phyloP scores from a whole-genome alignment of 1,284 basidiomycete species.

The Cronartium quercuum region DNA sequence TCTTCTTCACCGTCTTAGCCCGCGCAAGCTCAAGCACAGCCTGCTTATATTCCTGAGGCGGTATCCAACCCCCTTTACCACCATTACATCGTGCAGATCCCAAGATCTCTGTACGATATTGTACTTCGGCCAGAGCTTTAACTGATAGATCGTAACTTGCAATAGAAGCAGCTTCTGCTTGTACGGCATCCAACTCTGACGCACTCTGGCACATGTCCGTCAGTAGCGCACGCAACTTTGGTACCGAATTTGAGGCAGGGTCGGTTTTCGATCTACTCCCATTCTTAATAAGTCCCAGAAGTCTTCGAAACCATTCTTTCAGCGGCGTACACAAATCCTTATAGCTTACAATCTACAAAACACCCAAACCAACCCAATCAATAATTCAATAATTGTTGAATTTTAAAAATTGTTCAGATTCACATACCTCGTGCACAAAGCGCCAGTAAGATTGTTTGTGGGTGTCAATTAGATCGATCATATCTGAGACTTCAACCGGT shows the following conservation, averaged over 20 bases:
- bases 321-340: constrained; percentile 22
- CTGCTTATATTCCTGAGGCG: not conserved
- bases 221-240: not conserved
- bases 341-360: constrained; percentile 11
- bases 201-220: not conserved
- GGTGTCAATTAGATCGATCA: constrained; percentile 24
- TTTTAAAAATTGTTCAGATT: not conserved
- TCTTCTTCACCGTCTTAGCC: not conserved
- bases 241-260: not conserved
- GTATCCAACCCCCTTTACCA: not conserved
- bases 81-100: not conserved
- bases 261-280: not conserved
- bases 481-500: constrained; percentile 6
- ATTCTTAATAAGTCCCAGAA: constrained; percentile 23
- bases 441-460: constrained; percentile 38
- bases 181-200: not conserved
- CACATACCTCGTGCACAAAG: constrained; percentile 31
- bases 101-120: constrained; percentile 9
- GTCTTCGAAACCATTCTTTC: constrained; percentile 24
- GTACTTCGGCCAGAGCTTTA: constrained; percentile 16
- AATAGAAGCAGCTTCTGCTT: constrained; percentile 9
- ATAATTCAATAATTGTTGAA: not conserved
- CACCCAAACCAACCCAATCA: not conserved
- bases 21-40: not conserved
- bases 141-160: constrained; percentile 19